These are phyloP conservation scores for Ophiosphaerella herpotricha DNA, from an alignment of 2,329 filamentous ascomycete species.

Conservation along the genomic window DNA sequence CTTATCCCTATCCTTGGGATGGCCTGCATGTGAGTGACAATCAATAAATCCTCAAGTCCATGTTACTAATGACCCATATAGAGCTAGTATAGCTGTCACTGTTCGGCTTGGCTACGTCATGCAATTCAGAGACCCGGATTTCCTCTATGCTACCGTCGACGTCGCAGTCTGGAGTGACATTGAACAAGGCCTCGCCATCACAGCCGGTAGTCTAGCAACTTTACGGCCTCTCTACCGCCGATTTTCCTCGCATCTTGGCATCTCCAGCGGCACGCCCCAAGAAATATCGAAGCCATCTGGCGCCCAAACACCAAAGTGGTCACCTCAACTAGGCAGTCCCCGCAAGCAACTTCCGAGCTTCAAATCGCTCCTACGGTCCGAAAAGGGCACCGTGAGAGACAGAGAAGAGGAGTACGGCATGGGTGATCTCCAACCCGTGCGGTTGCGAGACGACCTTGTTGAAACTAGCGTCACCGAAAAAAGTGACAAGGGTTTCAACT, in stretches of 20 bases:
- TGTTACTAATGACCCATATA: conserved; percentile 9
- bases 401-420: conserved; percentile 29
- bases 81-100: conserved; percentile 42
- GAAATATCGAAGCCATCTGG: conserved; percentile 15
- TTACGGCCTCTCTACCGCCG: conserved; percentile 42
- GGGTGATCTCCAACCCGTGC: conserved; percentile 28
- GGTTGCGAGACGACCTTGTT: conserved; percentile 34
- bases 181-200: conserved; percentile 46
- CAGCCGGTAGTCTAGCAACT: conserved; percentile 43
- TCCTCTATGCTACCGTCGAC: conserved; percentile 43
- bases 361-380: conserved; percentile 28
- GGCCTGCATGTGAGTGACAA: conserved; percentile 53
- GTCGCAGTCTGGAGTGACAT: conserved; percentile 46
- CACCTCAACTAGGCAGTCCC: conserved; percentile 3
- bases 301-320: conserved; percentile 26
- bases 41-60: neutral
- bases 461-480: conserved; percentile 20
- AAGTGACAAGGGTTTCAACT: conserved; percentile 29
- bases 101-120: conserved; percentile 43
- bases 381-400: conserved; percentile 18
- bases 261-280: conserved; percentile 16
- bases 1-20: conserved; percentile 56
- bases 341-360: conserved; percentile 25
- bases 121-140: conserved; percentile 41
- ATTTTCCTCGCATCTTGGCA: conserved; percentile 26